Conservation (phyloP, 139 green algal species). For the Dunaliella sp. region DNA sequence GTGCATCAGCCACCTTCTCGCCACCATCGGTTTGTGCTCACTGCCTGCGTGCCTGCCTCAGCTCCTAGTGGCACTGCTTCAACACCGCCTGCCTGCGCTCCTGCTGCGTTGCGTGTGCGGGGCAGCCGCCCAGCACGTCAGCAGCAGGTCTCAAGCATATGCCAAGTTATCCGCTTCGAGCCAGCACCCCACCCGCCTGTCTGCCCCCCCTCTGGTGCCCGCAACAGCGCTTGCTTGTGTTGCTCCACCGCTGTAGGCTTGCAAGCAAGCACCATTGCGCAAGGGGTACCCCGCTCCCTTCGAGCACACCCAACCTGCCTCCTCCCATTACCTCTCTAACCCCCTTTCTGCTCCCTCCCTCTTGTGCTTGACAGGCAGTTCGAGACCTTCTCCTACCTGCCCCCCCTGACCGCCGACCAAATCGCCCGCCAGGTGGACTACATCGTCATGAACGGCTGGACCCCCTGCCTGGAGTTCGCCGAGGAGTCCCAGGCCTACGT, state of each 20-base stretch:
- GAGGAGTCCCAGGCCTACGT: constrained; percentile 71
- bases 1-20: no score
- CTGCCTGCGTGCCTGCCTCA: not conserved
- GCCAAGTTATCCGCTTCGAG: no score
- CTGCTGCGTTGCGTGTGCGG: not conserved
- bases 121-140: not conserved
- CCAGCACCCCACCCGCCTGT: not conserved
- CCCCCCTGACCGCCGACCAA: constrained; percentile 83
- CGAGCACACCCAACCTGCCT: not conserved
- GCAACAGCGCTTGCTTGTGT: no score
- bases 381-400: constrained; percentile 99
- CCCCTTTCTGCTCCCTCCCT: not conserved
- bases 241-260: no score
- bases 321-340: not conserved
- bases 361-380: constrained; percentile 73
- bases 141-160: no score
- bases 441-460: constrained; percentile 89
- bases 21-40: not conserved
- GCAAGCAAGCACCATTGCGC: no score
- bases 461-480: constrained; percentile 95
- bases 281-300: not conserved
- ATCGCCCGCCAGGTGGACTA: constrained; percentile 95
- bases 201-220: not conserved
- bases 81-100: not conserved
- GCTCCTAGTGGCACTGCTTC: not conserved